Evolutionary conservation across 805 yeast genomes (phyloP), one percentile per base, ranked within the genome.

Genomic region (Nakazawaea sp.): DNA sequence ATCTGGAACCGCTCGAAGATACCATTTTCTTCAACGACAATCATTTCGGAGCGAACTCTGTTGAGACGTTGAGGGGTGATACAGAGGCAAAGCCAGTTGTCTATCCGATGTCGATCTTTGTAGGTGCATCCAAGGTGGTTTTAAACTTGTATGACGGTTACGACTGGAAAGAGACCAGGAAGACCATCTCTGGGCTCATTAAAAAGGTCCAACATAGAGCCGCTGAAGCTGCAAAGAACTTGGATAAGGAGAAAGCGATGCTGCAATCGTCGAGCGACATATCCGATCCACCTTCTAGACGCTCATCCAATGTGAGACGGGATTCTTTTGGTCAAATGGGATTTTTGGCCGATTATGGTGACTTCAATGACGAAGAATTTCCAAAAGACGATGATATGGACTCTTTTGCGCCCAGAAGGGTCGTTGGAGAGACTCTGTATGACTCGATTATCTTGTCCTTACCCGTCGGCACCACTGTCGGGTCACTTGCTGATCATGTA

Each of bases 151-250:
- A 72, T 53, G 98, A 92, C 60, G 99, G 99, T 0, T 92, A 80
- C 52, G 97, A 92, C 49, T 88, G 97, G 94, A 72, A 71, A 38
- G 73, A 75, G 30, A 87, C 97, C 0, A 68, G 95, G 40, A 66
- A 64, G 18, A 66, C 78, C 0, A 79, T 92, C 20, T 62, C 66
- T 9, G 71, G 68, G n/a, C 82, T 85, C 0, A 78, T 89, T 0
- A 71, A 70, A 37, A 59, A 72, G 9, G 72, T 86, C 6, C 87
- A 81, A 45, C 62, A 56, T 5, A 66, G 62, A 29, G 78, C 71
- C 32, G 29, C n/a, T 12, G 23, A 32, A 4, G 25, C 29, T 15
- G n/a, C n/a, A 23, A 24, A 23, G 28, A 34, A 16, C 10, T 15
- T 18, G 21, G 10, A 8, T 17, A 18, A 18, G 30, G 21, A n/a